Percentiles rank a stretch among this genome's conserved stretches.
phyloP scores from a whole-genome alignment of 352 stramenopile genomes.

The Thalassiosira gravida region DNA sequence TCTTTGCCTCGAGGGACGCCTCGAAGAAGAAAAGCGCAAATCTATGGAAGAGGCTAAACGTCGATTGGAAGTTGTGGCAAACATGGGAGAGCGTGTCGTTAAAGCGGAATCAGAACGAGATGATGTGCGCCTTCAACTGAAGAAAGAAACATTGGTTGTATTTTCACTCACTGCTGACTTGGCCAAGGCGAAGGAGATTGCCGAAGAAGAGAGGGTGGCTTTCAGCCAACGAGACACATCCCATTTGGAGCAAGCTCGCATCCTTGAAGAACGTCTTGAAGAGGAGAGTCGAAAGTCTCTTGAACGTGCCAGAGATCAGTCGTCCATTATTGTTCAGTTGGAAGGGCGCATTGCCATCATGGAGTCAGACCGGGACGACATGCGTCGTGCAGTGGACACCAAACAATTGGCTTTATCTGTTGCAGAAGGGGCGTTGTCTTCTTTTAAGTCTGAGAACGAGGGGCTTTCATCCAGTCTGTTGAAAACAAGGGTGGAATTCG shows the following conservation, averaged over 20 bases:
- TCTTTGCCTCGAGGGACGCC: background rate
- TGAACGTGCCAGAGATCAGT: constrained; percentile 10
- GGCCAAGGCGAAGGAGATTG: constrained; percentile 9
- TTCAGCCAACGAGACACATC: background rate
- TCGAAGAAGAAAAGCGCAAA: constrained; percentile 1
- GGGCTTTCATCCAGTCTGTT: constrained; percentile 5
- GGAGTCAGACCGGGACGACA: background rate
- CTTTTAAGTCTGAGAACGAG: constrained; percentile 9
- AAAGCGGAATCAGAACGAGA: constrained; percentile 16
- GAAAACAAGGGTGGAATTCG: background rate
- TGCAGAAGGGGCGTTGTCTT: constrained; percentile 4
- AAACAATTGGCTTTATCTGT: background rate
- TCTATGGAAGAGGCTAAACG: background rate
- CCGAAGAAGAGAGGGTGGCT: constrained; percentile 19
- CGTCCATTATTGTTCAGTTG: no score
- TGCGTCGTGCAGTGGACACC: background rate
- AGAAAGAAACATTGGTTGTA: background rate
- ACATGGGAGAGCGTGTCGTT: background rate
- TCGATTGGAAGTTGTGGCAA: background rate
- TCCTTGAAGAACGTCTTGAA: constrained; percentile 19
- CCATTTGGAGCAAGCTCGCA: background rate
- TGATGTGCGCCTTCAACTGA: background rate
- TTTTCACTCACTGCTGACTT: background rate
- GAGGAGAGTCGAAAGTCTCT: constrained; percentile 20
- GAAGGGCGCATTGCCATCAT: constrained; percentile 10